A percentile compares a stretch with the other conserved stretches of the same genome.
Conservation (phyloP, 495 filamentous ascomycete species). For the Aspergillus wentii region DNA sequence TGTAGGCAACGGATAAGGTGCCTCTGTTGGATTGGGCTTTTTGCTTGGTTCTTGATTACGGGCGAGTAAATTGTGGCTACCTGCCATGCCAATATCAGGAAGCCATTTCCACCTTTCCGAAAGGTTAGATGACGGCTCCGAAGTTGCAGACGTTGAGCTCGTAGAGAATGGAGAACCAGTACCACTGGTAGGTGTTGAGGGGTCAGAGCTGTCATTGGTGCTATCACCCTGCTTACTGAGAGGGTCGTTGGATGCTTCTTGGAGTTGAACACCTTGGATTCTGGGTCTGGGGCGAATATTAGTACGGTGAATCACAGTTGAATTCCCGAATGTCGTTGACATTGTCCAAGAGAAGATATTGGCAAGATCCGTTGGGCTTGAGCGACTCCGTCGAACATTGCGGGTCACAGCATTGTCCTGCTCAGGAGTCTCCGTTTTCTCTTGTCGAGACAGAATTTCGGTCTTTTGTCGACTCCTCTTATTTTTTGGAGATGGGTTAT, state of each 20-base stretch:
- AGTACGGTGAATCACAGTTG: slow-evolving; percentile 51
- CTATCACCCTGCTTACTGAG: slow-evolving; percentile 21
- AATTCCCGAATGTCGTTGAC: slow-evolving; percentile 44
- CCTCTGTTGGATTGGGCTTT: slow-evolving; percentile 14
- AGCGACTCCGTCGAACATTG: slow-evolving; percentile 11
- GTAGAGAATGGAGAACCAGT: too few relatives aligned
- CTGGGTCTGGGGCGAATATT: slow-evolving; percentile 40
- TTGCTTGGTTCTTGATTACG: slow-evolving; percentile 7
- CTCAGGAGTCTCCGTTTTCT: neutral
- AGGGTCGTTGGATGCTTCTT: slow-evolving; percentile 1
- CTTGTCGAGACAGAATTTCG: neutral
- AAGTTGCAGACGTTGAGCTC: too few relatives aligned
- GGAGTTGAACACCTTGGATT: slow-evolving; percentile 23
- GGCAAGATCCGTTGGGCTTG: slow-evolving; percentile 25
- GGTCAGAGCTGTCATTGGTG: slow-evolving; percentile 33
- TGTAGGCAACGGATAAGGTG: slow-evolving; percentile 41
- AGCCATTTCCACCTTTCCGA: slow-evolving; percentile 12
- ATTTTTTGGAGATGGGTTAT: neutral
- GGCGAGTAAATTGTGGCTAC: slow-evolving; percentile 4
- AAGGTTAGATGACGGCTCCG: slow-evolving; percentile 22
- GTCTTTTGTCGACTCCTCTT: too few relatives aligned
- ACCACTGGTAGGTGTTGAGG: slow-evolving; percentile 32
- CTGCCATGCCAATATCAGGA: slow-evolving; percentile 2
- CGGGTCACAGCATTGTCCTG: slow-evolving; percentile 3
- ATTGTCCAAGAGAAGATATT: slow-evolving; percentile 45